Conservation (phyloP, 75 land plant genomes). For the Sequoia sempervirens region DNA sequence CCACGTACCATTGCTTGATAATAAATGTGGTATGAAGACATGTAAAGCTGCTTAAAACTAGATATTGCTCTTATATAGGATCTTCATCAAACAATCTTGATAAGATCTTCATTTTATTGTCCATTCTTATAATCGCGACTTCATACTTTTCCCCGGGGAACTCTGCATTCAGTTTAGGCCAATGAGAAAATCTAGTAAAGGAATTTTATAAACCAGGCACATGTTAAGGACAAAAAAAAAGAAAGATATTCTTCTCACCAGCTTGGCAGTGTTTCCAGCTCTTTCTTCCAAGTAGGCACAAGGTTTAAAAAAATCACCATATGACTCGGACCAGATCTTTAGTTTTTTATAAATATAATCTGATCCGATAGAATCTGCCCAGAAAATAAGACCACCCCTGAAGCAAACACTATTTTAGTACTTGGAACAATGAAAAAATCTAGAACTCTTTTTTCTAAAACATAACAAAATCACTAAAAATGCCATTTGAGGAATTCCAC, state of each 20-base stretch:
- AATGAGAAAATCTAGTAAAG: background rate
- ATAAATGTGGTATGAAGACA: background rate
- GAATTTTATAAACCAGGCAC: background rate
- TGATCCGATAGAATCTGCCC: slow-evolving; percentile 88
- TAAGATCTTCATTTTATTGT: background rate
- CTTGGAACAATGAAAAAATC: background rate
- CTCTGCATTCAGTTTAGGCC: background rate
- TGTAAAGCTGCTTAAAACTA: background rate
- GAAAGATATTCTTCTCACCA: slow-evolving; percentile 41
- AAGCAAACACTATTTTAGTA: slow-evolving; percentile 4
- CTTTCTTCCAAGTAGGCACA: slow-evolving; percentile 78
- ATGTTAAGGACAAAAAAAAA: background rate
- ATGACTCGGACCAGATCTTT: slow-evolving; percentile 62
- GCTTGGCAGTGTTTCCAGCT: slow-evolving; percentile 59
- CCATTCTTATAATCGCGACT: background rate
- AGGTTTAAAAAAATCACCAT: slow-evolving; percentile 88
- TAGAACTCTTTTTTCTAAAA: background rate
- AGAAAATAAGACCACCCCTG: slow-evolving; percentile 94
- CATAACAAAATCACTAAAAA: background rate
- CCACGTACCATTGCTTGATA: background rate
- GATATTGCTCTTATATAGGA: background rate
- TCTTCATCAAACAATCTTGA: background rate
- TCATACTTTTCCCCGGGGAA: background rate
- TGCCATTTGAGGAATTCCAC: background rate
- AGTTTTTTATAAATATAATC: slow-evolving; percentile 65